Conservation (phyloP, 176 grass and related monocot genomes). For the Puccinellia tenuiflora region DNA sequence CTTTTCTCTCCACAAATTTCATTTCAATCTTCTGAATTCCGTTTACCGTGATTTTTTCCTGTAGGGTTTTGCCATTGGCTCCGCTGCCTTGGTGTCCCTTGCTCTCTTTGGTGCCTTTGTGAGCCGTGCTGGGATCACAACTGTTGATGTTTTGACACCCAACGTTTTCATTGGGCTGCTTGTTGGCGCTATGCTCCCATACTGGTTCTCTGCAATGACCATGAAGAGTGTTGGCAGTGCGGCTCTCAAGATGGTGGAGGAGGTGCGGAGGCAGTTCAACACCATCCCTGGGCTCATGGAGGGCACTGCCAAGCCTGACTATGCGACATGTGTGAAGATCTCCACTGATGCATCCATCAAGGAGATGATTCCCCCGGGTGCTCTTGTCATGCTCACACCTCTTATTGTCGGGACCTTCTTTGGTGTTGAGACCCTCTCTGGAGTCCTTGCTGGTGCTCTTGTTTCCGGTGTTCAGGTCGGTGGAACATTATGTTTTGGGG, state of each 20-base stretch:
- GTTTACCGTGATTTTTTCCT: not conserved
- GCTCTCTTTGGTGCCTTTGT: conserved; percentile 93
- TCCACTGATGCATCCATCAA: conserved; percentile 94
- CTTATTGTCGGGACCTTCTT: conserved; percentile 80
- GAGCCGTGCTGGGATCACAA: conserved; percentile 61
- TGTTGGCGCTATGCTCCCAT: conserved; percentile 88
- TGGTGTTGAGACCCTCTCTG: conserved; percentile 87
- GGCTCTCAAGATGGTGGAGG: conserved; percentile 93
- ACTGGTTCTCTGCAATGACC: conserved; percentile 97
- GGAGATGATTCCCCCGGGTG: conserved; percentile 92
- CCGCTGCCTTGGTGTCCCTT: conserved; percentile 87
- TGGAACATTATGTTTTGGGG: not conserved
- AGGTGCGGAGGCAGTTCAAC: conserved; percentile 89
- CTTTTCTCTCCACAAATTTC: not conserved
- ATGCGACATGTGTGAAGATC: conserved; percentile 91
- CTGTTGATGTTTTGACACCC: conserved; percentile 80
- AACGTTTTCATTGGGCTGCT: conserved; percentile 88
- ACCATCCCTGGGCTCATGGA: conserved; percentile 82
- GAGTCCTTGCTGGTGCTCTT: conserved; percentile 83
- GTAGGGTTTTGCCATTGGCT: conserved; percentile 92
- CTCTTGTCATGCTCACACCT: conserved; percentile 86
- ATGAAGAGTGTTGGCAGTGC: conserved; percentile 96
- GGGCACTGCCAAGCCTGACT: conserved; percentile 80
- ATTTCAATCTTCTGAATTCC: not conserved
- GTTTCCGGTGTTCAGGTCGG: conserved; percentile 90